Base-by-base conservation (phyloP, 805 yeast species). In the Wickerhamiella shivajii region DNA sequence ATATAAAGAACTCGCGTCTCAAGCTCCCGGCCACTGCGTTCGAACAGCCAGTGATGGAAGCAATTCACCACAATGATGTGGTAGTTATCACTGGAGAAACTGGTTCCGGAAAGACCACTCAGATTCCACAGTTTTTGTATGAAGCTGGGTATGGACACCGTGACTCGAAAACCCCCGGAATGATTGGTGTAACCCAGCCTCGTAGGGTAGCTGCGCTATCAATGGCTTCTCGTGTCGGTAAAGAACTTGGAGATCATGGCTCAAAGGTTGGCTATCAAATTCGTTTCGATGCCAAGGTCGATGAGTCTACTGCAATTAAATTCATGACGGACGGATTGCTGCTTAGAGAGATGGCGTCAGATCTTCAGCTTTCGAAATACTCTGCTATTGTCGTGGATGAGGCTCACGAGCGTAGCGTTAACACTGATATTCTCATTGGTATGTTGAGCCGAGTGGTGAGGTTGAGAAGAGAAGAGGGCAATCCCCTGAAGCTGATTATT, bases 51-150 rank as follows among this genome's bases (percentile, higher is more conserved):
- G 79, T 90, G 31, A 83, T 90, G 96, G 99, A 90, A 52, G 93
- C 95, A 1, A 69, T 90, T 32, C 80, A 79, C 51, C 92, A 87
- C 48, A 79, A 87, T 49, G 95, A 85, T 47, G 77, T 87, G 39
- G 73, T 85, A 0, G 76, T 90, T 10, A 66, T 90, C 17, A 87
- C 96, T 60, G 98, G 98, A 64, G 97, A 85, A 47, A 90, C 98
- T 1, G 98, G 98, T 46, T 84, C 96, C 2, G 98, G 98, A 57
- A 90, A 90, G 54, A 90, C 98, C 1, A 90, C 99, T 0, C 99
- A 90, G 57, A 85, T 90, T 4, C 98, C 99, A 0, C 99, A 90
- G 52, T 90, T 90, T 49, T 57, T 90, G 28, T 83, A 74, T 50
- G 99, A 90, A 56, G 71, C 93, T 1, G 97, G 97, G 1, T 87